phyloP scores from a whole-genome alignment of 106 monocot genomes.

The Phalaenopsis aphrodite region DNA sequence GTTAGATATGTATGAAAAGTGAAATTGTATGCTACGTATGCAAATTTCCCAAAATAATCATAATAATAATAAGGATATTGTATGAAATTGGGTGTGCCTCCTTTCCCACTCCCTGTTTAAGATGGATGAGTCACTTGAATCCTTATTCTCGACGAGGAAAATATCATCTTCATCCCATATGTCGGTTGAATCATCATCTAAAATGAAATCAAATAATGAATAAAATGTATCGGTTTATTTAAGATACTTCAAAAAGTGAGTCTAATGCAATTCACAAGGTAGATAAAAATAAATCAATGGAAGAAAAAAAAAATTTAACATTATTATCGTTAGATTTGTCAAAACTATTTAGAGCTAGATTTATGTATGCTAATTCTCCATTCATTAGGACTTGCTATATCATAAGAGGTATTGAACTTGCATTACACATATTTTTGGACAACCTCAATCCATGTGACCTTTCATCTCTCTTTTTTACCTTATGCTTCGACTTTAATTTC shows the following conservation, averaged over 20 bases:
- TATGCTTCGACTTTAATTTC: too few relatives aligned
- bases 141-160: conserved; percentile 17
- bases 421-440: too few relatives aligned
- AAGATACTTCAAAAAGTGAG: not conserved
- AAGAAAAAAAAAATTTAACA: not conserved
- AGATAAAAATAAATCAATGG: not conserved
- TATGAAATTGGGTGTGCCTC: conserved; percentile 52
- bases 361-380: not conserved
- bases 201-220: not conserved
- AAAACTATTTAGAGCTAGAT: not conserved
- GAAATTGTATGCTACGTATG: too few relatives aligned
- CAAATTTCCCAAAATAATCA: too few relatives aligned
- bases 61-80: conserved; percentile 24
- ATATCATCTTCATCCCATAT: conserved; percentile 24
- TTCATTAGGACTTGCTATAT: too few relatives aligned
- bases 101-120: conserved; percentile 48
- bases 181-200: conserved; percentile 24
- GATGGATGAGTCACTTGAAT: conserved; percentile 10
- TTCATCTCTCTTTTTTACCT: too few relatives aligned
- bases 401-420: too few relatives aligned
- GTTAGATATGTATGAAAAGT: too few relatives aligned
- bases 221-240: not conserved
- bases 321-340: not conserved
- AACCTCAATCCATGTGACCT: too few relatives aligned
- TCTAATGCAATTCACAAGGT: not conserved